A percentile compares a stretch with the other conserved stretches of the same genome.
These are phyloP conservation scores for Aspergillus sp. DNA, from an alignment of 2,329 filamentous ascomycete species.

Conservation along the genomic window DNA sequence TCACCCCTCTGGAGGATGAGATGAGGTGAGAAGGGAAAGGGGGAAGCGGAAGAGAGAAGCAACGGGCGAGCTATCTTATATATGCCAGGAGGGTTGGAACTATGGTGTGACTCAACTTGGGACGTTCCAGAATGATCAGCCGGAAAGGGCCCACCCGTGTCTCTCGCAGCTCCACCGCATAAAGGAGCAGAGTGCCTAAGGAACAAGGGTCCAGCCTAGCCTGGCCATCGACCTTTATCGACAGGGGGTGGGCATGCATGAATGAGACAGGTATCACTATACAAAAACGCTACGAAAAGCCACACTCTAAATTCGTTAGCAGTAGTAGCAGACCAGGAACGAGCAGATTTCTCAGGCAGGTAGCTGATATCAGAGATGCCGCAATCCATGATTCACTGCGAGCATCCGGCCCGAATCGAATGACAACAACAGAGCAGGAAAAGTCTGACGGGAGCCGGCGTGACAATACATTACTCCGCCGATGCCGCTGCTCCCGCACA, in stretches of 20 bases:
- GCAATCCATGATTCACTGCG: neutral
- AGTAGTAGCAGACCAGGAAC: too few species aligned
- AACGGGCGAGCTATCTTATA: neutral
- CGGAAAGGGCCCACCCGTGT: neutral
- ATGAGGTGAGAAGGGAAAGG: constrained; percentile 19
- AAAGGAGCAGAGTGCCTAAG: too few species aligned
- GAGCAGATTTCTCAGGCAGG: too few species aligned
- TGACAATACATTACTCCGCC: constrained; percentile 1
- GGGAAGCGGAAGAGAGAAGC: constrained; percentile 3
- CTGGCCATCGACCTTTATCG: too few species aligned
- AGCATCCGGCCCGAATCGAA: neutral
- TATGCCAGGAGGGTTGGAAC: too few species aligned
- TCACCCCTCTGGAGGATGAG: constrained; percentile 30
- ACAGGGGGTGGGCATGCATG: too few species aligned
- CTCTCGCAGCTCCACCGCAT: neutral
- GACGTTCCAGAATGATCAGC: neutral
- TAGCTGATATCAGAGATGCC: too few species aligned
- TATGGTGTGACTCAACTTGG: constrained; percentile 1
- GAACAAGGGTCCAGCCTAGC: too few species aligned
- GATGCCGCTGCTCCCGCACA: constrained; percentile 1
- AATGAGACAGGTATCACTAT: too few species aligned
- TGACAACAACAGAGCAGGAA: neutral
- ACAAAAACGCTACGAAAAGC: too few species aligned
- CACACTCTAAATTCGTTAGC: too few species aligned
- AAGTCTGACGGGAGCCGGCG: neutral